Percentiles rank a stretch among this genome's conserved stretches.
phyloP scores from a whole-genome alignment of 345 rosid species.

The Eucalyptus dawsonii region DNA sequence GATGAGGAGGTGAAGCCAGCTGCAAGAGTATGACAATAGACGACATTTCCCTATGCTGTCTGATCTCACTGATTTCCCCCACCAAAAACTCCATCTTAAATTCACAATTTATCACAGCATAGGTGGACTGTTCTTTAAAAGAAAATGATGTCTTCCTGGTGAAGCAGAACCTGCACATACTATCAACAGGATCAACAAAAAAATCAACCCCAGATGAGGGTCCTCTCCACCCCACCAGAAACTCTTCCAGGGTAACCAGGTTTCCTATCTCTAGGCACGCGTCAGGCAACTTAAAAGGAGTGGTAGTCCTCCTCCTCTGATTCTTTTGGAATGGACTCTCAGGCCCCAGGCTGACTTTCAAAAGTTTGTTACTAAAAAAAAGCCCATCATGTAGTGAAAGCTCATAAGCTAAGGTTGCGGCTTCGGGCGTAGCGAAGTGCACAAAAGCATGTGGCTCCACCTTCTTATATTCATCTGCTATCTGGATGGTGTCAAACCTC shows the following conservation, averaged over 20 bases:
- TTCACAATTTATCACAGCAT: constrained; percentile 66
- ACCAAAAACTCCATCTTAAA: constrained; percentile 75
- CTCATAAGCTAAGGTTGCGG: constrained; percentile 30
- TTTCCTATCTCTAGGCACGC: constrained; percentile 57
- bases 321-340: constrained; percentile 50
- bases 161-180: constrained; percentile 62
- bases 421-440: constrained; percentile 51
- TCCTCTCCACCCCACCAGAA: constrained; percentile 61
- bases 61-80: constrained; percentile 48
- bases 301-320: constrained; percentile 38
- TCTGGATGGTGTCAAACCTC: constrained; percentile 3
- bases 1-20: constrained; percentile 60
- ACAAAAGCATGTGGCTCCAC: constrained; percentile 87
- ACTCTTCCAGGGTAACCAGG: constrained; percentile 33
- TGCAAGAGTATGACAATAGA: constrained; percentile 40
- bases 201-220: constrained; percentile 48
- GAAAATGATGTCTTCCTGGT: constrained; percentile 51
- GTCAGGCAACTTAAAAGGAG: constrained; percentile 46
- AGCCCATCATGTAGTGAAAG: constrained; percentile 39
- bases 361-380: constrained; percentile 15
- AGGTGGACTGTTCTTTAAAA: constrained; percentile 25
- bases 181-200: constrained; percentile 80
- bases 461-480: constrained; percentile 24
- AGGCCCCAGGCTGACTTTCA: constrained; percentile 72
- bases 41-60: constrained; percentile 21